Percentiles rank a stretch among this genome's conserved stretches.
Evolutionary conservation across 306 rosid genomes (phyloP).

Genomic region (Betula pendula): DNA sequence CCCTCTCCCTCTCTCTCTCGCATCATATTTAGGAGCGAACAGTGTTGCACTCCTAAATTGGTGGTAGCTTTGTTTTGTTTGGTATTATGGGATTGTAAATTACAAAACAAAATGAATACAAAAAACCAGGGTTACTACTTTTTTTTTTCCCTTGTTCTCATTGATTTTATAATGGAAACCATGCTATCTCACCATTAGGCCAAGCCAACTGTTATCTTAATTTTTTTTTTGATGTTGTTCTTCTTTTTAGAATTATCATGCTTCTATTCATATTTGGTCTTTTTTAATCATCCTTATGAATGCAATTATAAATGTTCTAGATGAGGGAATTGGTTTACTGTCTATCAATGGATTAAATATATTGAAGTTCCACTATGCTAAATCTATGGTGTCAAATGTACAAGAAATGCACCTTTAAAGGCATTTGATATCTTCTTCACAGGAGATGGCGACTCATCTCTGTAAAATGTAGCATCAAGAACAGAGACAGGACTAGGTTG

Average conservation of each 20-base stretch:
- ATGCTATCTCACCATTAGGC: background rate
- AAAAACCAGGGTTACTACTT: background rate
- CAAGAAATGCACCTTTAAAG: slow-evolving; percentile 47
- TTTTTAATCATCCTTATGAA: slow-evolving; percentile 5
- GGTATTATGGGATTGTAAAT: background rate
- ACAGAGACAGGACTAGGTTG: slow-evolving; percentile 96
- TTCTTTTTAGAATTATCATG: background rate
- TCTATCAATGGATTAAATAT: background rate
- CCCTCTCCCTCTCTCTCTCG: background rate
- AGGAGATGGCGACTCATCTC: slow-evolving; percentile 93
- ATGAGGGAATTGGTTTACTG: background rate
- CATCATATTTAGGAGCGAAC: background rate
- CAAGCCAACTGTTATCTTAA: background rate
- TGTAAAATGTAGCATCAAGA: slow-evolving; percentile 79
- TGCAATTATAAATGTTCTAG: slow-evolving; percentile 6
- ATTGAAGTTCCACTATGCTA: slow-evolving; percentile 4
- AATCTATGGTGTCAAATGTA: slow-evolving; percentile 24
- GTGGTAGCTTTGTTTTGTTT: background rate
- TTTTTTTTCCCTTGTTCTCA: background rate
- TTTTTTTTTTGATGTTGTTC: background rate
- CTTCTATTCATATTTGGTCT: background rate
- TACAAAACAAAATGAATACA: background rate
- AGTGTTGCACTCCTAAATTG: background rate
- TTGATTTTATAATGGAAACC: background rate
- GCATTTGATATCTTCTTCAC: slow-evolving; percentile 65